These are phyloP conservation scores for Zalaria sp. DNA, from an alignment of 2,329 filamentous ascomycete genomes.

Conservation along the genomic window DNA sequence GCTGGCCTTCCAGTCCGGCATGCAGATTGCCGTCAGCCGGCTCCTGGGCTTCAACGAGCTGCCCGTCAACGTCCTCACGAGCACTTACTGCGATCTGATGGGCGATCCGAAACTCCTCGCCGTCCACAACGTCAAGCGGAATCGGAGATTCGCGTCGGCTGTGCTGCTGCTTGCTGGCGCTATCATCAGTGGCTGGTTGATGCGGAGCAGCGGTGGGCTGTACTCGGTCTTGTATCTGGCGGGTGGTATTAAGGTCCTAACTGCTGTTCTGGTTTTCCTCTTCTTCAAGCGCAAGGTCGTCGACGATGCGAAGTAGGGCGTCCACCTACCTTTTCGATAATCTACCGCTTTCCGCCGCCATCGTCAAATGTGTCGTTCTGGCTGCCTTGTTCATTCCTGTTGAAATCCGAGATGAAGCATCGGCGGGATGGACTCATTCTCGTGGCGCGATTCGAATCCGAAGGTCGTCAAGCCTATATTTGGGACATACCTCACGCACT, in stretches of 20 bases:
- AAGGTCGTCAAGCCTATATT: no score
- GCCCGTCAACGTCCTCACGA: slow-evolving; percentile 42
- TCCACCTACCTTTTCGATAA: no score
- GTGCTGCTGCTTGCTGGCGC: slow-evolving; percentile 33
- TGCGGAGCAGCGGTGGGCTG: slow-evolving; percentile 27
- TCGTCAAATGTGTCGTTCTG: no score
- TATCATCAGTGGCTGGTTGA: slow-evolving; percentile 35
- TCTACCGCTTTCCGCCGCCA: no score
- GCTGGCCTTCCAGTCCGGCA: slow-evolving; percentile 40
- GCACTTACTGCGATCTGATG: slow-evolving; percentile 38
- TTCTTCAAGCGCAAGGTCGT: slow-evolving; percentile 5
- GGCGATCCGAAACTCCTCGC: slow-evolving; percentile 36
- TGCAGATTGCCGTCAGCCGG: slow-evolving; percentile 38
- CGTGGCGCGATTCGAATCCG: no score
- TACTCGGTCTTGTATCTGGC: slow-evolving; percentile 31
- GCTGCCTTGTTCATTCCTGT: no score
- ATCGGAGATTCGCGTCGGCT: slow-evolving; percentile 32
- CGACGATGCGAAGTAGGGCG: no score
- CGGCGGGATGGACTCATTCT: no score
- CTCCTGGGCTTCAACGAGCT: slow-evolving; percentile 39
- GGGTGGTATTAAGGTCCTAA: slow-evolving; percentile 29
- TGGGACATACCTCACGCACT: no score
- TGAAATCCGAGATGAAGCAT: no score
- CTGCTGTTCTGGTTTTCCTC: slow-evolving; percentile 18
- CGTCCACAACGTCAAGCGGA: slow-evolving; percentile 35